A percentile compares a stretch with the other conserved stretches of the same genome.
Evolutionary conservation across 371 early-diverging fungal genomes (phyloP).

Genomic region (Mucor sp.): DNA sequence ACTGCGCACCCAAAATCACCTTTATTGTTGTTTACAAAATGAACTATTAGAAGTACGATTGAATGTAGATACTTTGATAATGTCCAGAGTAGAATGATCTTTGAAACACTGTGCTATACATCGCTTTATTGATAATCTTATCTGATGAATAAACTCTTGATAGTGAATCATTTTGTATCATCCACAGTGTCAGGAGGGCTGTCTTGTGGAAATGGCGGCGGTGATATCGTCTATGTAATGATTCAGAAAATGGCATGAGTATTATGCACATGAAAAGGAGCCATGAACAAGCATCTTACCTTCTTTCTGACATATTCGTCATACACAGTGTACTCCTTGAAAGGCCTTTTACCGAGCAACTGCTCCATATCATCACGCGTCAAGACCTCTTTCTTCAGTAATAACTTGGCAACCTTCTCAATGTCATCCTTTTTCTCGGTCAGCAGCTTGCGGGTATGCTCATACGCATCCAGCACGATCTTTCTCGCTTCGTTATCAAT

Average conservation of each 20-base stretch:
- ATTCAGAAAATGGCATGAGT: not conserved
- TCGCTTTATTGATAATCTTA: too few relatives aligned
- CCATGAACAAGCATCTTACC: constrained; percentile 50
- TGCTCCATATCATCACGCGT: constrained; percentile 50
- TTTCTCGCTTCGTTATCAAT: constrained; percentile 94
- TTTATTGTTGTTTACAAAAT: too few relatives aligned
- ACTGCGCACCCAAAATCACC: too few relatives aligned
- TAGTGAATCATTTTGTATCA: not conserved
- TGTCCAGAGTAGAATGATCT: too few relatives aligned
- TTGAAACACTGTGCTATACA: too few relatives aligned
- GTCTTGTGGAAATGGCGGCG: not conserved
- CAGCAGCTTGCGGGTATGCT: constrained; percentile 78
- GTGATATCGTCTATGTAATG: not conserved
- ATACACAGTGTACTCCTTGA: not conserved
- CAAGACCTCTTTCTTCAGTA: constrained; percentile 96
- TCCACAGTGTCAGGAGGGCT: not conserved
- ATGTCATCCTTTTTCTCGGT: constrained; percentile 82
- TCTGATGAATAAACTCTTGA: too few relatives aligned
- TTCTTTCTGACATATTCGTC: constrained; percentile 37
- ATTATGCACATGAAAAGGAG: not conserved
- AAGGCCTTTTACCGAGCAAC: not conserved
- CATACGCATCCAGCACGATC: constrained; percentile 79
- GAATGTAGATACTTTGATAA: too few relatives aligned
- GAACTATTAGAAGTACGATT: too few relatives aligned
- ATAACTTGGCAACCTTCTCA: constrained; percentile 88